Conservation (phyloP, 495 filamentous ascomycete genomes). For the Niebla homalea region DNA sequence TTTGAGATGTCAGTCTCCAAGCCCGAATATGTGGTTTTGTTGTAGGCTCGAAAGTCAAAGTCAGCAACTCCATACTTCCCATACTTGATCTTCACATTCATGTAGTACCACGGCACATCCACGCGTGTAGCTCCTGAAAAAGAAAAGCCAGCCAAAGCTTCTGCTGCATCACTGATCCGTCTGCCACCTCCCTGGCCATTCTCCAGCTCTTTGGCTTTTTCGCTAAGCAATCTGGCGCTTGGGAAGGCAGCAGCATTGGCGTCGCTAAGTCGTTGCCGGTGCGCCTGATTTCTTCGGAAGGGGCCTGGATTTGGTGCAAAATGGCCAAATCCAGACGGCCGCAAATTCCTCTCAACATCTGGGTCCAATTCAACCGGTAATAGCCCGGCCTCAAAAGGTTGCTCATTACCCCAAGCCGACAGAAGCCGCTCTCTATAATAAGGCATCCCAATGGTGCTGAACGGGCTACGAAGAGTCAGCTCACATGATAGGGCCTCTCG, state of each 20-base stretch:
- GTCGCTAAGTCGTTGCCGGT: constrained; percentile 48
- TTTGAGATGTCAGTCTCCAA: constrained; percentile 93
- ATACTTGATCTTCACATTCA: constrained; percentile 90
- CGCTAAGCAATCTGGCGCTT: constrained; percentile 83
- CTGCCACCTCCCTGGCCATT: constrained; percentile 24
- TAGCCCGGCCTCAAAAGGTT: constrained; percentile 69
- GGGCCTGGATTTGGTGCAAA: constrained; percentile 69
- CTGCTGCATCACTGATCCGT: constrained; percentile 46
- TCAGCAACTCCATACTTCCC: constrained; percentile 95
- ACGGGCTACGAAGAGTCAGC: constrained; percentile 37
- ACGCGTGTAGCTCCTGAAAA: constrained; percentile 46
- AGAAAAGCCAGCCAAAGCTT: constrained; percentile 45
- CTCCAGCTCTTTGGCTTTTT: constrained; percentile 46
- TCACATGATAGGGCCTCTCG: constrained; percentile 3
- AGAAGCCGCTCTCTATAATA: constrained; percentile 79
- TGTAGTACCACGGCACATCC: constrained; percentile 75
- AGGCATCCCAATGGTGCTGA: constrained; percentile 81
- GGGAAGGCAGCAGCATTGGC: constrained; percentile 40
- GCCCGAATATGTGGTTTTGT: constrained; percentile 79
- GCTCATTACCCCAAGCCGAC: constrained; percentile 78
- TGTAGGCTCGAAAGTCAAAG: constrained; percentile 96
- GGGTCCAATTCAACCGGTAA: constrained; percentile 66
- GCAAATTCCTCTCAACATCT: constrained; percentile 52
- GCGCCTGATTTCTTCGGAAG: constrained; percentile 64
- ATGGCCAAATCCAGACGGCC: constrained; percentile 53